Conservation (phyloP, 768 basidiomycete genomes). For the Xerocomellus chrysenteron region DNA sequence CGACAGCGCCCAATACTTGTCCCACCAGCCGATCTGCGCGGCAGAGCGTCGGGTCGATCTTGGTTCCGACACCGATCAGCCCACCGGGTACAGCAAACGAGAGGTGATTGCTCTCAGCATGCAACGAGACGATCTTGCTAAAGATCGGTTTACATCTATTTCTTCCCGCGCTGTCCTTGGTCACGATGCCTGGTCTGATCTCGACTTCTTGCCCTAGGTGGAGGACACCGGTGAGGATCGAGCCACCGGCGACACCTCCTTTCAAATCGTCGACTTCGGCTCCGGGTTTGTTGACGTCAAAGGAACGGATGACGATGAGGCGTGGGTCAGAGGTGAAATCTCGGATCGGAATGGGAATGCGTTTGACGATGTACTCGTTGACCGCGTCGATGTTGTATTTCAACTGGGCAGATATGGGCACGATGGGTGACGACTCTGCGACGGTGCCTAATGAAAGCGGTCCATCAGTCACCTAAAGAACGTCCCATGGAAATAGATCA, state of each 20-base stretch:
- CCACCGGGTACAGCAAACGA: conserved; percentile 98
- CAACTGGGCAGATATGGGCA: conserved; percentile 97
- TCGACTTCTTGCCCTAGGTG: conserved; percentile 91
- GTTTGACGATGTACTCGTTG: conserved; percentile 96
- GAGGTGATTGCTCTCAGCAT: conserved; percentile 93
- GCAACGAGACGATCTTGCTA: conserved; percentile 84
- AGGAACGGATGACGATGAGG: conserved; percentile 97
- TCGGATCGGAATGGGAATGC: conserved; percentile 91
- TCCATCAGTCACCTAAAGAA: background rate
- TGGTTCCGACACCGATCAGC: conserved; percentile 96
- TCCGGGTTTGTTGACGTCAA: conserved; percentile 99
- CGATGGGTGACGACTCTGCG: conserved; percentile 95
- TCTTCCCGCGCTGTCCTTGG: conserved; percentile 87
- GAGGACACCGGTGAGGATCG: conserved; percentile 90
- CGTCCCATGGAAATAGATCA: background rate
- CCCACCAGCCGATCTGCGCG: conserved; percentile 96
- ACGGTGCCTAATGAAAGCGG: conserved; percentile 71
- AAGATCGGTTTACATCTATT: conserved; percentile 94
- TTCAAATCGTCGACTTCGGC: conserved; percentile 96
- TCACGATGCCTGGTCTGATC: conserved; percentile 95
- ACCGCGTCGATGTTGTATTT: conserved; percentile 99
- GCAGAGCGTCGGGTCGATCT: conserved; percentile 95
- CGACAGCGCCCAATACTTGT: conserved; percentile 93
- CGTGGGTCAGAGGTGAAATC: conserved; percentile 91
- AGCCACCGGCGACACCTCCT: conserved; percentile 97